A percentile compares a stretch with the other conserved stretches of the same genome.
These are phyloP conservation scores for Trichoderma sp. DNA, from an alignment of 2,329 filamentous ascomycete genomes.

Conservation along the genomic window DNA sequence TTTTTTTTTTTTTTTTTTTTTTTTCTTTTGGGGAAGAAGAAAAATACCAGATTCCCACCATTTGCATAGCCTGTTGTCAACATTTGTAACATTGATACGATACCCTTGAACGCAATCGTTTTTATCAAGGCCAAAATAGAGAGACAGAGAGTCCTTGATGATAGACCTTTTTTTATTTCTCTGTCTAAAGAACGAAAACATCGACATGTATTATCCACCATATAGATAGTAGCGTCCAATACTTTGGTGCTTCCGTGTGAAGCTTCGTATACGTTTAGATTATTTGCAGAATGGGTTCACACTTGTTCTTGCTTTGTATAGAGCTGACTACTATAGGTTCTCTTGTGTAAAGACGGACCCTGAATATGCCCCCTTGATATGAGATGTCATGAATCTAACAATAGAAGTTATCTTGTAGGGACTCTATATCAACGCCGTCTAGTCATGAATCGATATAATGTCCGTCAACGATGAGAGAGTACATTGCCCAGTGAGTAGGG, in stretches of 20 bases:
- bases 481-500: background rate
- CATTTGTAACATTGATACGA: slow-evolving; percentile 20
- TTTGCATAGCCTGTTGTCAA: slow-evolving; percentile 16
- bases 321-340: background rate
- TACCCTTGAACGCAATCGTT: slow-evolving; percentile 20
- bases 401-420: background rate
- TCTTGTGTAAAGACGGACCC: background rate
- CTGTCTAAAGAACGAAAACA: background rate
- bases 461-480: background rate
- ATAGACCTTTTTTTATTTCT: background rate
- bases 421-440: background rate
- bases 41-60: background rate
- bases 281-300: background rate
- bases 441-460: background rate
- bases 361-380: background rate
- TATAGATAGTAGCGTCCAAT: background rate
- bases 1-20: background rate
- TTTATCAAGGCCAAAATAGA: slow-evolving; percentile 1
- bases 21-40: background rate
- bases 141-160: background rate
- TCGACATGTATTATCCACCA: background rate
- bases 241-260: background rate
- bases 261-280: background rate
- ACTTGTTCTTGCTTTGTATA: background rate
- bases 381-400: background rate